phyloP scores from a whole-genome alignment of 495 filamentous ascomycete genomes.

The Chaetomidium leptoderma region DNA sequence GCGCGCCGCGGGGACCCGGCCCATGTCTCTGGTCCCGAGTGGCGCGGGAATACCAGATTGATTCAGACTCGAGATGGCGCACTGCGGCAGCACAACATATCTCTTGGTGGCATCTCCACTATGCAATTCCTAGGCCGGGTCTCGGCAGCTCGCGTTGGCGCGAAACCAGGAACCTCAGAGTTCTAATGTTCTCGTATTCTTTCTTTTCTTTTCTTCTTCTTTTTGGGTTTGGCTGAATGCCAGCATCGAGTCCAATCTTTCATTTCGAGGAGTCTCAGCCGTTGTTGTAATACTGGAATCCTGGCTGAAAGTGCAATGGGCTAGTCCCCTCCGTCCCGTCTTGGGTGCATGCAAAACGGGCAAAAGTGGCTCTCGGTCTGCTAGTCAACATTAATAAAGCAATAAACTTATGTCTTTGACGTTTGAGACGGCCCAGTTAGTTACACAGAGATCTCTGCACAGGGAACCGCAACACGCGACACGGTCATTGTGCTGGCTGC shows the following conservation, averaged over 20 bases:
- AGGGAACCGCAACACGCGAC: slow-evolving; percentile 9
- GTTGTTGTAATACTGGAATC: no score
- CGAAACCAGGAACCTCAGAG: background rate
- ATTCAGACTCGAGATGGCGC: slow-evolving; percentile 33
- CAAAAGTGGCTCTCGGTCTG: background rate
- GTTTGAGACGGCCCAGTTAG: slow-evolving; percentile 2
- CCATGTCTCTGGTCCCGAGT: slow-evolving; percentile 27
- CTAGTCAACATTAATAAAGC: background rate
- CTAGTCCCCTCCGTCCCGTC: background rate
- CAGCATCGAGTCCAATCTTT: no score
- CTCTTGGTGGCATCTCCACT: slow-evolving; percentile 11
- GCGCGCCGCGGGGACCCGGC: slow-evolving; percentile 9
- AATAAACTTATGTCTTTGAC: background rate
- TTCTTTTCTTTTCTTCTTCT: background rate
- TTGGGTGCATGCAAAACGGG: background rate
- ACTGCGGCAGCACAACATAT: slow-evolving; percentile 27
- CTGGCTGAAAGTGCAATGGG: no score
- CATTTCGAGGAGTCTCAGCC: no score
- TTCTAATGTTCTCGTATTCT: no score
- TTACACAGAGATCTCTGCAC: slow-evolving; percentile 13
- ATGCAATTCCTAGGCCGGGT: slow-evolving; percentile 26
- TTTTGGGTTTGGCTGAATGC: no score
- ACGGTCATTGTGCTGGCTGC: background rate
- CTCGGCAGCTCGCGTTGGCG: slow-evolving; percentile 25
- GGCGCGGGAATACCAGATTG: slow-evolving; percentile 34